Evolutionary conservation across 2,329 filamentous ascomycete species (phyloP), one percentile per base, ranked within the genome.

Genomic region (Phialemonium atrogriseum): DNA sequence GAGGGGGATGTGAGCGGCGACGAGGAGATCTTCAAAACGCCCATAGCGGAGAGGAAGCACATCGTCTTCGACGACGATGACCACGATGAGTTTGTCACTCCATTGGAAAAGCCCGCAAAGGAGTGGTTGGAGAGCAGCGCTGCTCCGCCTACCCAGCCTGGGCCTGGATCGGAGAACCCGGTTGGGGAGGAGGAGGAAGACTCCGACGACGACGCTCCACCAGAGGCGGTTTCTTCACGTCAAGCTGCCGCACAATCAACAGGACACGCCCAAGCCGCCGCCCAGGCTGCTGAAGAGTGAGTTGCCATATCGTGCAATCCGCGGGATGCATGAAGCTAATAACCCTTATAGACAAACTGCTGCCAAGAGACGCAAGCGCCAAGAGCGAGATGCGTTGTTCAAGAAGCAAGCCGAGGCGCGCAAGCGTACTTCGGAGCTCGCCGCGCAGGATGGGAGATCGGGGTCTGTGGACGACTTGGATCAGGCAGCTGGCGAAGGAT

Each of bases 221-320:
- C 72, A 7, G 73, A 77, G 50, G 71, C 68, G 4, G 62, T 77
- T n/a, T 75, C 72, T 1, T 70, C 69, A 2, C 50, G 55, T 10
- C 59, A 59, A 28, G 68, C 63, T 4, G 69, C 68, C 2, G 59
- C 56, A 10, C 56, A 66, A 36, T 55, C 60, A 14, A 60, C 63
- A 37, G 59, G 66, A 42, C 60, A 63, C 4, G 57, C 60, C 1
- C 59, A 67, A 37, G 62, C 58, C 10, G 62, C 63, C 22, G 59
- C 64, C 36, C 66, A 67, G 36, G 68, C 65, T 14, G 65, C 62
- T 6, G 63, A 68, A 43, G 58, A 68, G 72, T 76, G 52, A 40
- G 68, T 51, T 7, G 9, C 13, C 11, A 5, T 9, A n/a, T 17
- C 22, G 2, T 17, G 27, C 7, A 11, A 16, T 5, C 17, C 15